phyloP scores from a whole-genome alignment of 2,329 filamentous ascomycete species.

The Aspergillus japonicus region DNA sequence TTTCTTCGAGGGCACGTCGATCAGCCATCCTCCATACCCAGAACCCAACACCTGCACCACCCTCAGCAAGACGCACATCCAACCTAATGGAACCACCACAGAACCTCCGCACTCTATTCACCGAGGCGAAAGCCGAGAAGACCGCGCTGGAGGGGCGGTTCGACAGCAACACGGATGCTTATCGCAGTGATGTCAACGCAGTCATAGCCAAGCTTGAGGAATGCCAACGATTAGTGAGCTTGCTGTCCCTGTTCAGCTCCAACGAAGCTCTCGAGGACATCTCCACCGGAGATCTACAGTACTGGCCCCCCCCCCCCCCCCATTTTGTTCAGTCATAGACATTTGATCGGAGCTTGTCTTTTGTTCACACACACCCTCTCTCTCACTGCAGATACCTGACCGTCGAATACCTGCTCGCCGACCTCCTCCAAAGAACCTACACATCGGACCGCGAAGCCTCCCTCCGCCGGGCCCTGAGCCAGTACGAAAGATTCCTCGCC shows the following conservation, averaged over 20 bases:
- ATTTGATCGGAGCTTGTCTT: no score
- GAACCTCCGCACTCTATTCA: slow-evolving; percentile 57
- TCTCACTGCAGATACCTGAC: slow-evolving; percentile 63
- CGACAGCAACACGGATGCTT: slow-evolving; percentile 64
- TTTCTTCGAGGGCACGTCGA: slow-evolving; percentile 10
- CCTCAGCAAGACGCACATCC: background rate
- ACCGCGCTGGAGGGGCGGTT: slow-evolving; percentile 60
- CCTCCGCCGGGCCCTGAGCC: slow-evolving; percentile 63
- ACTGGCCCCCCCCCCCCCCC: slow-evolving; percentile 19
- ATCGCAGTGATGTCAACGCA: slow-evolving; percentile 64
- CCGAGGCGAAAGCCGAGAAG: slow-evolving; percentile 56
- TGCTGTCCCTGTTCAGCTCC: slow-evolving; percentile 79
- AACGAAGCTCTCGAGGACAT: slow-evolving; percentile 91
- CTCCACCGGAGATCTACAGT: slow-evolving; percentile 79
- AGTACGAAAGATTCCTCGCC: slow-evolving; percentile 77
- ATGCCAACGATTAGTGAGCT: slow-evolving; percentile 67
- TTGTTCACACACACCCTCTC: slow-evolving; percentile 20
- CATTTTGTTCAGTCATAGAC: no score
- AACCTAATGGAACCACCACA: slow-evolving; percentile 49
- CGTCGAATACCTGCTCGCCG: slow-evolving; percentile 74
- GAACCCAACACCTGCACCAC: slow-evolving; percentile 16
- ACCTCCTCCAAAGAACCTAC: slow-evolving; percentile 67
- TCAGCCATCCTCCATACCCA: slow-evolving; percentile 5
- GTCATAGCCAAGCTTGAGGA: slow-evolving; percentile 71
- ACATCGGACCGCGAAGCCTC: slow-evolving; percentile 63